Percentiles rank a stretch among this genome's conserved stretches.
These are phyloP conservation scores for Otatea glauca DNA, from an alignment of 176 grass and related monocot species.

Conservation along the genomic window DNA sequence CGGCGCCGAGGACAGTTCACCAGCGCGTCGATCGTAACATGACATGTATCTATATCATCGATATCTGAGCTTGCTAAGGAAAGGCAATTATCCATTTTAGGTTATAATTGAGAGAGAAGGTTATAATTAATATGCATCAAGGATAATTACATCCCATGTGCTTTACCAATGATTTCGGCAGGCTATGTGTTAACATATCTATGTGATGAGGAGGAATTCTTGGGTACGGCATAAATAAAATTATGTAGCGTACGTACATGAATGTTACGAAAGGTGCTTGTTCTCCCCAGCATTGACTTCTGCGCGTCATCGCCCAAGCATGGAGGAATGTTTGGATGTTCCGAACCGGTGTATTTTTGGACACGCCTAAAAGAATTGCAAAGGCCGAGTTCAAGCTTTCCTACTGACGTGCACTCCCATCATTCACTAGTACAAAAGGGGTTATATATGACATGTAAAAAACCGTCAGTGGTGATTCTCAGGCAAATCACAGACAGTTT, in stretches of 20 bases:
- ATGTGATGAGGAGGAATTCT: constrained; percentile 35
- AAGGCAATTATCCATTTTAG: neutral
- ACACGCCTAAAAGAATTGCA: no score
- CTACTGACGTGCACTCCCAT: no score
- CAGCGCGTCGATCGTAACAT: constrained; percentile 9
- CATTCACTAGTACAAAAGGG: no score
- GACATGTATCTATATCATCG: constrained; percentile 1
- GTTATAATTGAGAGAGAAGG: neutral
- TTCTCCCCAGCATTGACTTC: constrained; percentile 41
- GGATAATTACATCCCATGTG: constrained; percentile 8
- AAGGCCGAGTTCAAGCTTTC: no score
- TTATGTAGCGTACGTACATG: constrained; percentile 31
- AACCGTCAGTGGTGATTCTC: no score
- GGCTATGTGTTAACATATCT: neutral
- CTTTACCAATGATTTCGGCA: constrained; percentile 38
- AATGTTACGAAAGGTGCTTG: constrained; percentile 37
- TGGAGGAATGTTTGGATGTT: neutral
- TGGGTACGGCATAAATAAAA: neutral
- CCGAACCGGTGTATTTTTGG: no score
- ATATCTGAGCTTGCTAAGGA: neutral
- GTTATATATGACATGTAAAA: no score
- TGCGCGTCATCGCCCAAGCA: constrained; percentile 1
- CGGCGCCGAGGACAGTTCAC: constrained; percentile 32
- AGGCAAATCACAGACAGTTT: no score
- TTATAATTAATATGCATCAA: no score